phyloP scores from a whole-genome alignment of 164 flowering plant species.

The Paratinospora sagittata region DNA sequence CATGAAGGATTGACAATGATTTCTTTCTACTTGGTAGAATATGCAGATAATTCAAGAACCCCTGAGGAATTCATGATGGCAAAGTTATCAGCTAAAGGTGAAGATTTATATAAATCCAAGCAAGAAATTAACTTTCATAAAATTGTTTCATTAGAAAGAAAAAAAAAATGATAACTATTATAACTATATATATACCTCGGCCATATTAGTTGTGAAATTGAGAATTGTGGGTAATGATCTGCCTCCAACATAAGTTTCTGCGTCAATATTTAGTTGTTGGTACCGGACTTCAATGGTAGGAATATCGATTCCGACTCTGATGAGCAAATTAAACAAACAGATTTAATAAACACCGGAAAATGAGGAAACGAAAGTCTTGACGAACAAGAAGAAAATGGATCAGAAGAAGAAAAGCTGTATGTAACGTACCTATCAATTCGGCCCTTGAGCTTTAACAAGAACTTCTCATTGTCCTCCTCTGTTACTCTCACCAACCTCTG shows the following conservation, averaged over 20 bases:
- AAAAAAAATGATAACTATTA: too few species aligned
- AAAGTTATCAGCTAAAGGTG: too few species aligned
- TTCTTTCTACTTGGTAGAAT: constrained; percentile 44
- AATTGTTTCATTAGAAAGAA: not conserved
- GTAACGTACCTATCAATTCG: constrained; percentile 51
- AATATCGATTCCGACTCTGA: constrained; percentile 51
- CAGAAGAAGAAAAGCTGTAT: not conserved
- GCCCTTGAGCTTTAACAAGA: constrained; percentile 55
- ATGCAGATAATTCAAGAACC: constrained; percentile 32
- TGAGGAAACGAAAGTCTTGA: too few species aligned
- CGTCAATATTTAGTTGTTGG: constrained; percentile 45
- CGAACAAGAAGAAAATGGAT: too few species aligned
- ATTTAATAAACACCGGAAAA: not conserved
- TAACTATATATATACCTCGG: constrained; percentile 48
- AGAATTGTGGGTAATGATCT: constrained; percentile 51
- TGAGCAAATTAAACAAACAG: constrained; percentile 16
- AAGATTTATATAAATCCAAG: too few species aligned
- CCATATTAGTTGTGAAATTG: constrained; percentile 31
- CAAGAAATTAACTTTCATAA: too few species aligned
- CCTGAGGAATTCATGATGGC: constrained; percentile 19
- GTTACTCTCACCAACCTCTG: constrained; percentile 44
- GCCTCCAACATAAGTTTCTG: constrained; percentile 47
- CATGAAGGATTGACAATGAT: constrained; percentile 44
- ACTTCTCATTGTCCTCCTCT: constrained; percentile 53
- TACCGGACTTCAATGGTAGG: constrained; percentile 68